Evolutionary conservation across 2,329 filamentous ascomycete species (phyloP).

Genomic region (Colletotrichum tanaceti): DNA sequence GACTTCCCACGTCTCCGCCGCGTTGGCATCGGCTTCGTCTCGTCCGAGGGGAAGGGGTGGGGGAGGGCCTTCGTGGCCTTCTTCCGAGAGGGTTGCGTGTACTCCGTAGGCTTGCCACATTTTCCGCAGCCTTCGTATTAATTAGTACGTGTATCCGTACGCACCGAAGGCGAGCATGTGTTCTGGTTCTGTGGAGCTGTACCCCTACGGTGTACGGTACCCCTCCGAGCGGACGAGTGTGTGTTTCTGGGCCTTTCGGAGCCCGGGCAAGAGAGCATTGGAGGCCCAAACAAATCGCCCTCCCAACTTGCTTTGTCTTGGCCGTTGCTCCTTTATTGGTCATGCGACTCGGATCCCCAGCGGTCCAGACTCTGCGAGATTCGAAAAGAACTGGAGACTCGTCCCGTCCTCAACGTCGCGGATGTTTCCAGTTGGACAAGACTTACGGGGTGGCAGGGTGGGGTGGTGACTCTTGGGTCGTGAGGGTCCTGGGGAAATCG

Average conservation of each 20-base stretch:
- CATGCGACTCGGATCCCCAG: constrained; percentile 4
- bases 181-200: constrained; percentile 8
- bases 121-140: constrained; percentile 28
- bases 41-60: too few relatives aligned
- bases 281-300: too few relatives aligned
- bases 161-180: not conserved
- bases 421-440: constrained; percentile 19
- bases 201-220: too few relatives aligned
- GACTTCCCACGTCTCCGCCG: constrained; percentile 16
- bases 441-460: constrained; percentile 14
- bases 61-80: too few relatives aligned
- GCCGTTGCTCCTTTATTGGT: constrained; percentile 1
- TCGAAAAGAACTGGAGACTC: constrained; percentile 13
- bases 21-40: constrained; percentile 6
- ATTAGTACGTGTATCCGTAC: too few relatives aligned
- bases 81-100: constrained; percentile 5
- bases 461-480: too few relatives aligned
- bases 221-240: not conserved
- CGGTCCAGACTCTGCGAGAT: constrained; percentile 12
- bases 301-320: constrained; percentile 8
- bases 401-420: constrained; percentile 10
- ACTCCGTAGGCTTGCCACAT: not conserved
- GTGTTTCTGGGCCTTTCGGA: not conserved
- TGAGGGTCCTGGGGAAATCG: constrained; percentile 17
- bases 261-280: constrained; percentile 1